Conservation (phyloP, 2,329 filamentous ascomycete species). For the Zymoseptoria tritici region DNA sequence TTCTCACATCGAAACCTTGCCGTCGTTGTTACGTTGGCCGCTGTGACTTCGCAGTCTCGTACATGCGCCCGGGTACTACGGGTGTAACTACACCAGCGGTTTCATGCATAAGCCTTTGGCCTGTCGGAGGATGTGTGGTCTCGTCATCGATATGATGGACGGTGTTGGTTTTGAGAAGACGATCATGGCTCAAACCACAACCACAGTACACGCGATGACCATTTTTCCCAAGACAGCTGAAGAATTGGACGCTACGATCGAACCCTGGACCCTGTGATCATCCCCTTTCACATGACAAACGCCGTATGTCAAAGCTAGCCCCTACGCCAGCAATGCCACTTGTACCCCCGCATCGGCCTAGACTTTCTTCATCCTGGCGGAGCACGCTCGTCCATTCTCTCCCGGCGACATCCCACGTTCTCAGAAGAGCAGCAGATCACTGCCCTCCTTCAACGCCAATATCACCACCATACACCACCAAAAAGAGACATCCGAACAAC, state of each 20-base stretch:
- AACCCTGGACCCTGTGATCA: not conserved
- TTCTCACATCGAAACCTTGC: not conserved
- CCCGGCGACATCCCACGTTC: not conserved
- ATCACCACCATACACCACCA: not conserved
- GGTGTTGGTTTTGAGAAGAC: not conserved
- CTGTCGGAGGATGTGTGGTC: not conserved
- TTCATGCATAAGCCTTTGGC: not conserved
- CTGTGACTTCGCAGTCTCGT: too few species aligned
- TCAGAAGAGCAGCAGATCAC: not conserved
- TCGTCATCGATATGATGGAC: not conserved
- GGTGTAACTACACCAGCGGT: not conserved
- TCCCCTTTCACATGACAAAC: not conserved
- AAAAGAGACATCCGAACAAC: not conserved
- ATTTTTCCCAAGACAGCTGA: not conserved
- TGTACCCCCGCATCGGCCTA: not conserved
- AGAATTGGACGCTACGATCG: not conserved
- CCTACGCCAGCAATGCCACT: not conserved
- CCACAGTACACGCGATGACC: not conserved
- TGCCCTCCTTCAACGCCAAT: not conserved
- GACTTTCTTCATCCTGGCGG: not conserved
- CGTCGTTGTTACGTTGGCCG: too few species aligned
- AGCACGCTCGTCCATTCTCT: not conserved
- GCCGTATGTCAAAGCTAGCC: not conserved
- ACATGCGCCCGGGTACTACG: not conserved
- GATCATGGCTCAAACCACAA: not conserved